These are phyloP conservation scores for Globisporangium irregulare DNA, from an alignment of 352 stramenopile species.

Conservation along the genomic window DNA sequence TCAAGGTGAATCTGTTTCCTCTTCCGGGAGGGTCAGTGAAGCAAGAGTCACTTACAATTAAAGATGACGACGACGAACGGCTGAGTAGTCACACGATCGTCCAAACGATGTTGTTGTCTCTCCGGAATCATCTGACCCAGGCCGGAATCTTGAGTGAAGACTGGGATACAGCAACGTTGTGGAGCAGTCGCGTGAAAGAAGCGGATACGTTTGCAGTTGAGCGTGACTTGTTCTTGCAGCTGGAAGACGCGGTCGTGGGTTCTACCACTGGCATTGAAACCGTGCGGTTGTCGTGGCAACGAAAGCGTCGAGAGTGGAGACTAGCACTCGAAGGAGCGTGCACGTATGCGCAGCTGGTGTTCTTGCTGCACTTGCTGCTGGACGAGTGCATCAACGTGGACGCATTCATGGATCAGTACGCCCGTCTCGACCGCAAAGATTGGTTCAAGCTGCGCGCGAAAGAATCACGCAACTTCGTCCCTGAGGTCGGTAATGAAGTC, in stretches of 20 bases:
- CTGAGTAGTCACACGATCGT: conserved; percentile 45
- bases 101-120: conserved; percentile 59
- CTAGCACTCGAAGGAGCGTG: conserved; percentile 54
- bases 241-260: conserved; percentile 55
- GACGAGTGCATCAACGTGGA: conserved; percentile 80
- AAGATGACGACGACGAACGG: conserved; percentile 30
- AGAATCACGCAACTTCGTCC: conserved; percentile 73
- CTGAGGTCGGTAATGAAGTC: conserved; percentile 56
- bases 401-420: conserved; percentile 75
- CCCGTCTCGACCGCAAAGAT: conserved; percentile 65
- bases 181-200: conserved; percentile 38
- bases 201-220: conserved; percentile 30
- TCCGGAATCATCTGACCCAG: conserved; percentile 52
- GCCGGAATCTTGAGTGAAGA: conserved; percentile 47
- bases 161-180: conserved; percentile 44
- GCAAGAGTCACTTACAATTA: conserved; percentile 42
- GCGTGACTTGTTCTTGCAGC: conserved; percentile 45
- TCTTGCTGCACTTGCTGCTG: conserved; percentile 68
- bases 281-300: conserved; percentile 66
- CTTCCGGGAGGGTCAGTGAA: conserved; percentile 53
- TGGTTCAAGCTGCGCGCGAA: conserved; percentile 78
- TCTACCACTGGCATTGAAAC: conserved; percentile 37
- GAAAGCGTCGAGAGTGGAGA: conserved; percentile 75
- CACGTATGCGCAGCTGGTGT: conserved; percentile 72
- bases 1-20: conserved; percentile 67